Percentiles rank a stretch among this genome's conserved stretches.
These are phyloP conservation scores for Tylopilus subfusipes DNA, from an alignment of 768 basidiomycete genomes.

Conservation along the genomic window DNA sequence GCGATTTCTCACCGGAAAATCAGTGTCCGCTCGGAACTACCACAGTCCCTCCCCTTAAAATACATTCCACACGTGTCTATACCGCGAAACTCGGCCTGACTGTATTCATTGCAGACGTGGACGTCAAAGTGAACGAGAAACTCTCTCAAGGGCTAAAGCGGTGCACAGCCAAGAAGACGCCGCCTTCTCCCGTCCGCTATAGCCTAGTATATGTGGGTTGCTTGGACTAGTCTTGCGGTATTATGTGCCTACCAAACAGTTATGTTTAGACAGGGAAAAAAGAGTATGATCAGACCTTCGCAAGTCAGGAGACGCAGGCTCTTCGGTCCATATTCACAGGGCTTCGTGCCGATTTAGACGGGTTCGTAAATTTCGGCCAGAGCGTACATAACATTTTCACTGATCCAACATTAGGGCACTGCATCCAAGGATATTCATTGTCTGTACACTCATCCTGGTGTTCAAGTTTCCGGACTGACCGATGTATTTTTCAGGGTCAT, in stretches of 20 bases:
- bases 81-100: background rate
- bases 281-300: conserved; percentile 7
- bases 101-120: background rate
- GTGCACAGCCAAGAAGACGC: background rate
- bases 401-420: background rate
- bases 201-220: background rate
- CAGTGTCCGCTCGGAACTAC: too few species aligned
- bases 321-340: background rate
- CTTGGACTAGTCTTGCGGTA: background rate
- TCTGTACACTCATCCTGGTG: background rate
- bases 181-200: background rate
- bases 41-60: too few species aligned
- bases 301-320: conserved; percentile 9
- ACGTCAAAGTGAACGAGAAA: background rate
- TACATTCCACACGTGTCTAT: background rate
- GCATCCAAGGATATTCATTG: background rate
- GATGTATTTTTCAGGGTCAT: conserved; percentile 21
- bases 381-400: background rate
- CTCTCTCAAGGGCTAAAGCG: background rate
- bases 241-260: background rate
- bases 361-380: background rate
- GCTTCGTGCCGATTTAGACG: background rate
- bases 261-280: conserved; percentile 35
- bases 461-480: background rate
- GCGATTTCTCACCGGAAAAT: background rate